These are phyloP conservation scores for Cyclostephanos tholiformis DNA, from an alignment of 108 stramenopile genomes.

Conservation along the genomic window DNA sequence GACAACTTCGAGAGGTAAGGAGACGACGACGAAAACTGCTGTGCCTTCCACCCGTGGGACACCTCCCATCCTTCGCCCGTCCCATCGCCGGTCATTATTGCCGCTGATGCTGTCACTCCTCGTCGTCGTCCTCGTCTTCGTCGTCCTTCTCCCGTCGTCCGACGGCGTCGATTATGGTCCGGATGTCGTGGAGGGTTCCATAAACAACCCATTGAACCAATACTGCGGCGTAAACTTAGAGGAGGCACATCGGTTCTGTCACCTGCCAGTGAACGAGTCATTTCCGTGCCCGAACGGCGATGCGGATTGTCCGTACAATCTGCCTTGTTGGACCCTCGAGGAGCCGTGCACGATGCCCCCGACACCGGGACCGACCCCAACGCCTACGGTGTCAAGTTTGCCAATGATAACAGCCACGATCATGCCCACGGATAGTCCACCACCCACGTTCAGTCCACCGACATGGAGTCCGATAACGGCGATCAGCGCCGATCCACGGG, in stretches of 20 bases:
- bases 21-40: too few relatives aligned
- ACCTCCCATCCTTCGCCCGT: too few relatives aligned
- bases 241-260: conserved; percentile 36
- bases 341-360: conserved; percentile 32
- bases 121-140: too few relatives aligned
- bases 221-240: conserved; percentile 33
- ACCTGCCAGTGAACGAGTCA: conserved; percentile 26
- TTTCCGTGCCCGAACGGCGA: conserved; percentile 36
- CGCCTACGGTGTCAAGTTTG: not conserved
- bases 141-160: too few relatives aligned
- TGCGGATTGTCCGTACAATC: conserved; percentile 31
- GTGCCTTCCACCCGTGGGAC: too few relatives aligned
- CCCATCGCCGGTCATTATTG: too few relatives aligned
- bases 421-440: too few relatives aligned
- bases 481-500: conserved; percentile 14
- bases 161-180: too few relatives aligned
- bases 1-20: too few relatives aligned
- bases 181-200: too few relatives aligned
- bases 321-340: conserved; percentile 29
- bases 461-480: conserved; percentile 11
- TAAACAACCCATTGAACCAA: conserved; percentile 28
- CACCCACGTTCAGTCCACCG: not conserved
- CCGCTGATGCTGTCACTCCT: too few relatives aligned
- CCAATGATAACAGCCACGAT: too few relatives aligned
- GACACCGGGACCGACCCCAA: conserved; percentile 18